A percentile compares a stretch with the other conserved stretches of the same genome.
phyloP scores from a whole-genome alignment of 805 yeast species.

The Sugiyamaella chiloensis region DNA sequence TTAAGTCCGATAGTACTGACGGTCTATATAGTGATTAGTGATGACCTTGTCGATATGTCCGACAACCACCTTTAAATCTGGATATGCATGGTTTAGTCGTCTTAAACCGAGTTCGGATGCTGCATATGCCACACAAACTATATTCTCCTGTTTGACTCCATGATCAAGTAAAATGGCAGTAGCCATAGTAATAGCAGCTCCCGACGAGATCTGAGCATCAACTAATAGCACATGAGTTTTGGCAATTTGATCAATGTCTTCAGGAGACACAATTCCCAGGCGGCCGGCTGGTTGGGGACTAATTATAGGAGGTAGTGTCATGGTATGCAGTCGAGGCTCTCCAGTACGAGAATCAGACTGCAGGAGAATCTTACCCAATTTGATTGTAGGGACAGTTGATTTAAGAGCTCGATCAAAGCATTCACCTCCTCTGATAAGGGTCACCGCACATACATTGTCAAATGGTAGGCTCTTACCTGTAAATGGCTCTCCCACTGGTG shows the following conservation, averaged over 20 bases:
- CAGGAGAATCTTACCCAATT: conserved; percentile 78
- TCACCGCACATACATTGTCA: conserved; percentile 64
- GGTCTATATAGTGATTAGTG: conserved; percentile 66
- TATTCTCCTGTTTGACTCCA: conserved; percentile 57
- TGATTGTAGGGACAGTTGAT: conserved; percentile 66
- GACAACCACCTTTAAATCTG: conserved; percentile 61
- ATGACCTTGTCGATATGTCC: conserved; percentile 60
- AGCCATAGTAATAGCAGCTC: conserved; percentile 95
- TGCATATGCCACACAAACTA: conserved; percentile 65
- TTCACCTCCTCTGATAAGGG: conserved; percentile 87
- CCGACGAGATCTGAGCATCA: conserved; percentile 87
- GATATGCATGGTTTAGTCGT: conserved; percentile 71
- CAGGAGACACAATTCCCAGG: conserved; percentile 10
- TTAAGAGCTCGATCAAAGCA: conserved; percentile 80
- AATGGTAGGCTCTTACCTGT: conserved; percentile 34
- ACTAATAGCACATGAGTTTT: conserved; percentile 55
- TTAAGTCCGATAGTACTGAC: conserved; percentile 70
- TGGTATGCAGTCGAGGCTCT: conserved; percentile 89
- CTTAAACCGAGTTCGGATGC: conserved; percentile 78
- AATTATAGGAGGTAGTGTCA: conserved; percentile 55
- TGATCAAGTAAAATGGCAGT: conserved; percentile 83
- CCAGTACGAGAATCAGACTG: conserved; percentile 89
- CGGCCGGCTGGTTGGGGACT: conserved; percentile 19
- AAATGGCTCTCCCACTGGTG: conserved; percentile 38
- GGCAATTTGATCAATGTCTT: conserved; percentile 18